Evolutionary conservation across 1,139 yeast species (phyloP).

Genomic region (Saccharomyces hybrid): DNA sequence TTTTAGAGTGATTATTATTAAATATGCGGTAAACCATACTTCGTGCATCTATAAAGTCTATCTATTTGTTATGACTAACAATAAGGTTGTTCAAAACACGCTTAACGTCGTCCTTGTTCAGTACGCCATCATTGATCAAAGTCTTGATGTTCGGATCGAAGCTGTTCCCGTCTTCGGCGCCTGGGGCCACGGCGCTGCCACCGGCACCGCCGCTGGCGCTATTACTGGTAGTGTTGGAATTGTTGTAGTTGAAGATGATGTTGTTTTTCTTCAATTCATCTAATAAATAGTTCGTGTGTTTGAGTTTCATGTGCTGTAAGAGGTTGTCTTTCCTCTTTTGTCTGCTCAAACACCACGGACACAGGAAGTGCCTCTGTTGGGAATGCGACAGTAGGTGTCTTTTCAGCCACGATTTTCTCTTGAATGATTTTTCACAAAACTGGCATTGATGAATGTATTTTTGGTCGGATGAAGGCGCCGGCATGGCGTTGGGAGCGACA

Average conservation of each 20-base stretch:
- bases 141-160: conserved; percentile 17
- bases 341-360: conserved; percentile 70
- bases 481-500: background rate
- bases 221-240: background rate
- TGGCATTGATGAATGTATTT: conserved; percentile 59
- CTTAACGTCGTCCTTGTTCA: conserved; percentile 28
- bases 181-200: background rate
- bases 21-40: background rate
- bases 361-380: conserved; percentile 75
- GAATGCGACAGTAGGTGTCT: conserved; percentile 85
- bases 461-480: background rate
- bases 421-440: conserved; percentile 67
- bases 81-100: conserved; percentile 23
- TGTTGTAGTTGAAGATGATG: conserved; percentile 12
- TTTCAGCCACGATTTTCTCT: conserved; percentile 87
- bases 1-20: no score
- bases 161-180: background rate
- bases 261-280: conserved; percentile 19
- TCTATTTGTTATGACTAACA: conserved; percentile 12
- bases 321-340: conserved; percentile 63
- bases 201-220: background rate
- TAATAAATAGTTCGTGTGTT: conserved; percentile 23
- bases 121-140: conserved; percentile 22
- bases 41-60: conserved; percentile 1
- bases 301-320: conserved; percentile 27